phyloP scores from a whole-genome alignment of 768 basidiomycete genomes.

The Cantharellus cinnabarinus region DNA sequence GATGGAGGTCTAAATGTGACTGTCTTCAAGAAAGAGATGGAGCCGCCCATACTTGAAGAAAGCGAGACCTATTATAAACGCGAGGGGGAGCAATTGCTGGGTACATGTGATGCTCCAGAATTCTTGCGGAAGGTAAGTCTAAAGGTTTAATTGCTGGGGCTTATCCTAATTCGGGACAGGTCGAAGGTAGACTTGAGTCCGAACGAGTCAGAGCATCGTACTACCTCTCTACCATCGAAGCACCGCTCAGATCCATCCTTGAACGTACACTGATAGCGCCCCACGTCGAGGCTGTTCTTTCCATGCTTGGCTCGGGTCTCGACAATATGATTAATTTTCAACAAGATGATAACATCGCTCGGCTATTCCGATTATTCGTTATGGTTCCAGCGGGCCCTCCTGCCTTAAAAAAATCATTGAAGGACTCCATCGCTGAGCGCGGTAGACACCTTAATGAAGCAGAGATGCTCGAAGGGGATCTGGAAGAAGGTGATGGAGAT shows the following conservation, averaged over 20 bases:
- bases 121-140: constrained; percentile 56
- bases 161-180: constrained; percentile 23
- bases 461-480: constrained; percentile 16
- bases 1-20: constrained; percentile 25
- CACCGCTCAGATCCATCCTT: constrained; percentile 51
- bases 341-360: constrained; percentile 51
- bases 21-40: constrained; percentile 68
- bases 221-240: constrained; percentile 61
- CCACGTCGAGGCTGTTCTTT: constrained; percentile 55
- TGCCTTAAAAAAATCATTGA: constrained; percentile 42
- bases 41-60: constrained; percentile 58
- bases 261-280: constrained; percentile 57
- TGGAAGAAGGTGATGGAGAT: constrained; percentile 18
- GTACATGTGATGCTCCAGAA: constrained; percentile 57
- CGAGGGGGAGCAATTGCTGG: constrained; percentile 52
- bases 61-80: constrained; percentile 59
- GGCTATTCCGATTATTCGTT: constrained; percentile 57
- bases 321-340: constrained; percentile 71
- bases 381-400: constrained; percentile 47
- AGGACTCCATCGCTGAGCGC: constrained; percentile 46
- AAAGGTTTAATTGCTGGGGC: neutral
- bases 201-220: constrained; percentile 73
- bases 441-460: constrained; percentile 63
- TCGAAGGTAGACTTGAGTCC: constrained; percentile 56
- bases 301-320: constrained; percentile 66